Base-by-base conservation (phyloP, 2,329 filamentous ascomycete species). In the Neophaeococcomyces aloes region DNA sequence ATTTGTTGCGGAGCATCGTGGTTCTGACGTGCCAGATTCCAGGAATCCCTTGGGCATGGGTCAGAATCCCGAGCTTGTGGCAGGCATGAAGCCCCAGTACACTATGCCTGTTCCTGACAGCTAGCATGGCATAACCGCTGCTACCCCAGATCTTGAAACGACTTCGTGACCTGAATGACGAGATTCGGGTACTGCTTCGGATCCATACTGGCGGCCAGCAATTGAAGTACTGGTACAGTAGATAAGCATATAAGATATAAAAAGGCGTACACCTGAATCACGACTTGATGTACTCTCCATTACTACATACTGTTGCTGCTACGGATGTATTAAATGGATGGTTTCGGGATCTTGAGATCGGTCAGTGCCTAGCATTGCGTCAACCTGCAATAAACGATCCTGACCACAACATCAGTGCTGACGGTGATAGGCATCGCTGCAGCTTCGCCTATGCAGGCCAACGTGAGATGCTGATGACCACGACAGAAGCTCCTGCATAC, bases 121-220 rank as follows among this genome's bases (percentile, higher is more conserved):
- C 18, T 8, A n/a, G 18, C 11, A 13, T 10, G 53, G 64, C 10
- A 53, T 69, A 8, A 64, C 77, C 2, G 53, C 77, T 23, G 68
- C 77, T 54, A 64, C 58, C 7, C 61, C 76, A 1, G 71, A 77
- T 2, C 66, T 57, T 74, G 74, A 0, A 56, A 61, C 8, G 61
- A 66, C 0, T 53, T 53, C 7, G 69, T 76, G 63, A 41, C 53
- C n/a, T 0, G 10, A 5, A 10, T 27, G 23, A 32, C 60, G 56
- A 4, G 73, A 57, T 47, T 74, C 72, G 0, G 74, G 74, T 1
- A 65, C 77, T 2, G 65, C 62, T 27, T 27, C 23, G 23, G 23
- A 27, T n/a, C n/a, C n/a, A n/a, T n/a, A n/a, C n/a, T n/a, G n/a
- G n/a, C n/a, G n/a, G n/a, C n/a, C n/a, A n/a, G n/a, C n/a, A n/a